Evolutionary conservation across 805 yeast species (phyloP).

Genomic region (Yamadazyma ubonensis): DNA sequence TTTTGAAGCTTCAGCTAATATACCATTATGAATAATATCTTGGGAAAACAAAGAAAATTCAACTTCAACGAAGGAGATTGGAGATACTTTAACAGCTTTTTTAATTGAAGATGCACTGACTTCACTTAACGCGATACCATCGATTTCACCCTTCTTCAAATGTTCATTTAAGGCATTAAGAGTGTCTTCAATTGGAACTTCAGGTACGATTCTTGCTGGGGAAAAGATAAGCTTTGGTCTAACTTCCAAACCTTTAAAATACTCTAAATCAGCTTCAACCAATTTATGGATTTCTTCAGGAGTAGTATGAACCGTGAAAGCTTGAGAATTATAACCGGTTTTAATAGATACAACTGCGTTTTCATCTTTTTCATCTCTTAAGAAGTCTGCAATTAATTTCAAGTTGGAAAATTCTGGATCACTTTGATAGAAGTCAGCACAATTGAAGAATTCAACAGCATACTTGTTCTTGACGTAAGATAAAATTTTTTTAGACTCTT

Average conservation of each 20-base stretch:
- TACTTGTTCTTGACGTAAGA: conserved; percentile 45
- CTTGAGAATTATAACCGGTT: conserved; percentile 51
- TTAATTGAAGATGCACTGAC: conserved; percentile 59
- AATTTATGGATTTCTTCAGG: conserved; percentile 47
- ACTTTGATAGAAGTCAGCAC: conserved; percentile 77
- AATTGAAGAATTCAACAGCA: conserved; percentile 58
- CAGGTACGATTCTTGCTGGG: conserved; percentile 66
- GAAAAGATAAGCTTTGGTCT: conserved; percentile 54
- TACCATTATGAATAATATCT: conserved; percentile 61
- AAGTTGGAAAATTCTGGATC: conserved; percentile 45
- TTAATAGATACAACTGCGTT: conserved; percentile 64
- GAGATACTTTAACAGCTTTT: conserved; percentile 55
- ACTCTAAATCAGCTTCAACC: conserved; percentile 41
- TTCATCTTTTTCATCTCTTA: conserved; percentile 43
- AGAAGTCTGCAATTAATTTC: conserved; percentile 55
- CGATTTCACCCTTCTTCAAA: conserved; percentile 62
- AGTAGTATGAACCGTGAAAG: conserved; percentile 48
- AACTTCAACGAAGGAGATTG: conserved; percentile 69
- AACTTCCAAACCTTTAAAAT: conserved; percentile 21
- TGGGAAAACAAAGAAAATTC: conserved; percentile 74
- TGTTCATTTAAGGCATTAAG: conserved; percentile 55
- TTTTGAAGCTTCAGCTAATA: conserved; percentile 57
- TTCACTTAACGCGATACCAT: conserved; percentile 75
- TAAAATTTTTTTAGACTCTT: conserved; percentile 53
- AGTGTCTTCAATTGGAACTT: conserved; percentile 57